Conservation (phyloP, 306 rosid species). For the Gillenia trifoliata region DNA sequence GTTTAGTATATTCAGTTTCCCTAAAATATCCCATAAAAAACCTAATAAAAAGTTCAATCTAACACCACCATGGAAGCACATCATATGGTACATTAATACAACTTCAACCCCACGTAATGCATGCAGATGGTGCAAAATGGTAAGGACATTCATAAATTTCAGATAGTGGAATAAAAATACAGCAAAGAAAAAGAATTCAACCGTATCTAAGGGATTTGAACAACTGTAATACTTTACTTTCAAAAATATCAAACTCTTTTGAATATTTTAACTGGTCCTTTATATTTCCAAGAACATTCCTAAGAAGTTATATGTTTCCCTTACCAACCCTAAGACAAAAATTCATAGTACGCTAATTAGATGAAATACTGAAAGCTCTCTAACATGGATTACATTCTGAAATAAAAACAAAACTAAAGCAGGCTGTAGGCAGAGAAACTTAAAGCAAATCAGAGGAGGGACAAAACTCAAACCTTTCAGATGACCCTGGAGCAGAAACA, state of each 20-base stretch:
- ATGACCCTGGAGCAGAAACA: conserved; percentile 61
- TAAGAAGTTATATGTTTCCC: background rate
- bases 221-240: background rate
- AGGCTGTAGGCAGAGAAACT: background rate
- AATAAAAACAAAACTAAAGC: conserved; percentile 2
- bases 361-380: background rate
- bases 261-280: background rate
- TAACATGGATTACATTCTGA: background rate
- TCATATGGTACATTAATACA: background rate
- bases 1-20: background rate
- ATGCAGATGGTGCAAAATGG: background rate
- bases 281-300: background rate
- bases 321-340: background rate
- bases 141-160: background rate
- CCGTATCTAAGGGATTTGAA: background rate
- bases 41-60: background rate
- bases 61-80: background rate
- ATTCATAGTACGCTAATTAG: background rate
- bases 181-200: background rate
- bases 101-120: background rate
- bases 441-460: background rate
- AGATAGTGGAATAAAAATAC: background rate
- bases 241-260: background rate
- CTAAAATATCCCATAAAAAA: background rate
- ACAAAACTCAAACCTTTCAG: conserved; percentile 64